Percentiles rank a stretch among this genome's conserved stretches.
These are phyloP conservation scores for Cylindrotheca fusiformis DNA, from an alignment of 108 stramenopile genomes.

Conservation along the genomic window DNA sequence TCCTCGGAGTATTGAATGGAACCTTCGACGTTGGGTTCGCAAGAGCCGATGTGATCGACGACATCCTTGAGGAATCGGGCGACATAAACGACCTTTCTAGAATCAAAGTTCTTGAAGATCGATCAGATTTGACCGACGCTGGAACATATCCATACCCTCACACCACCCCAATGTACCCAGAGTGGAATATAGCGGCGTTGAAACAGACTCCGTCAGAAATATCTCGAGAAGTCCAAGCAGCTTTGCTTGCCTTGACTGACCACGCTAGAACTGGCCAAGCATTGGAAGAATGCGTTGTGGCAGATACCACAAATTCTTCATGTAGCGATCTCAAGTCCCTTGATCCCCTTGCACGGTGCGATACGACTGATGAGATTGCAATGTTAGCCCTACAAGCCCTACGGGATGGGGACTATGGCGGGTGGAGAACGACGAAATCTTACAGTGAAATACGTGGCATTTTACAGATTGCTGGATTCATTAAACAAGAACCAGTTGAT, in stretches of 20 bases:
- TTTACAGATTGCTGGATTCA: conserved; percentile 23
- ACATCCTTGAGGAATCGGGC: conserved; percentile 12
- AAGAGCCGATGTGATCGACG: conserved; percentile 31
- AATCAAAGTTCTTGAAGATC: not conserved
- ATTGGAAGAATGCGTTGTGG: conserved; percentile 4
- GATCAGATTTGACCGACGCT: conserved; percentile 7
- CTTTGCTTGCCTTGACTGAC: conserved; percentile 11
- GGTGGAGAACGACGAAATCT: conserved; percentile 25
- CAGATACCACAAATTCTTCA: not conserved
- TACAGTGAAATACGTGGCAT: conserved; percentile 35
- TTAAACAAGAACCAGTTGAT: conserved; percentile 2
- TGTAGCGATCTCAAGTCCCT: not conserved
- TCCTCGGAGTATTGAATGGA: conserved; percentile 28
- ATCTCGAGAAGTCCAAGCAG: conserved; percentile 27
- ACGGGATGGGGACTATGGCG: conserved; percentile 11
- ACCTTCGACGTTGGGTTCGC: conserved; percentile 43
- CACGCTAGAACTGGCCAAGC: conserved; percentile 8
- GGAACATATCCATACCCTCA: conserved; percentile 34
- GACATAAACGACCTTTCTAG: conserved; percentile 8
- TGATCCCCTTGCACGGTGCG: conserved; percentile 5
- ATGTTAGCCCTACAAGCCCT: not conserved
- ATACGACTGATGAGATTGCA: conserved; percentile 9
- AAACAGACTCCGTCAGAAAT: conserved; percentile 25
- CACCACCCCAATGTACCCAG: conserved; percentile 30
- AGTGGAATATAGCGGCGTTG: conserved; percentile 37